These are phyloP conservation scores for Fusarium irregulare DNA, from an alignment of 2,329 filamentous ascomycete genomes.

Conservation along the genomic window DNA sequence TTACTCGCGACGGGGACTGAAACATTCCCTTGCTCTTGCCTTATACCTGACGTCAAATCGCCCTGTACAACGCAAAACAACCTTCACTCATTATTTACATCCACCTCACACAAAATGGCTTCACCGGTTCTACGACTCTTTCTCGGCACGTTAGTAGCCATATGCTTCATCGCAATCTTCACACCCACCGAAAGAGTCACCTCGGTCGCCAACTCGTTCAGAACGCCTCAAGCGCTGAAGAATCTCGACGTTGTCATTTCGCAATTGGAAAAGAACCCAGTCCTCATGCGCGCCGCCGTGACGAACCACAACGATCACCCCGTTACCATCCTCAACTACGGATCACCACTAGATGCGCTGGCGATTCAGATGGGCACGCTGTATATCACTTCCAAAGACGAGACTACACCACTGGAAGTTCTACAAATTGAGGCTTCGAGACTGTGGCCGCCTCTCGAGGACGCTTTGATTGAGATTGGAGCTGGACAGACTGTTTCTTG, in stretches of 20 bases:
- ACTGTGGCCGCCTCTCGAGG: constrained; percentile 55
- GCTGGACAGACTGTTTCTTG: constrained; percentile 52
- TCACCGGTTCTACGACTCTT: constrained; percentile 37
- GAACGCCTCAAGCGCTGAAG: constrained; percentile 33
- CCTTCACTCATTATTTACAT: not conserved
- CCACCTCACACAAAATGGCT: constrained; percentile 9
- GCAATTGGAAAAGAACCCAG: constrained; percentile 51
- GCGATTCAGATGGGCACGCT: constrained; percentile 57
- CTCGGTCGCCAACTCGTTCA: constrained; percentile 27
- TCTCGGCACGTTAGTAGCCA: constrained; percentile 35
- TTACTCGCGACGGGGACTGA: constrained; percentile 23
- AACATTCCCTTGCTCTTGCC: constrained; percentile 27
- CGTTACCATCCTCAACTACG: constrained; percentile 57
- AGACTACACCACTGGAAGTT: constrained; percentile 51
- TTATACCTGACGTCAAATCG: not conserved
- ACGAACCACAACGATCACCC: constrained; percentile 54
- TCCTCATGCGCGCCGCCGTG: constrained; percentile 52
- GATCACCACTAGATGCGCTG: constrained; percentile 59
- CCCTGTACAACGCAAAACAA: not conserved
- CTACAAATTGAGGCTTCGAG: constrained; percentile 54
- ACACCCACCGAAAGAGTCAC: constrained; percentile 18
- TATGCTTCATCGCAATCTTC: constrained; percentile 39
- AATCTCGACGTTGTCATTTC: constrained; percentile 50
- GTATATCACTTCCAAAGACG: constrained; percentile 52
- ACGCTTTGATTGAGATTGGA: constrained; percentile 54